Evolutionary conservation across 208 protist species (phyloP).

Genomic region (Acanthamoeba lugdunensis): DNA sequence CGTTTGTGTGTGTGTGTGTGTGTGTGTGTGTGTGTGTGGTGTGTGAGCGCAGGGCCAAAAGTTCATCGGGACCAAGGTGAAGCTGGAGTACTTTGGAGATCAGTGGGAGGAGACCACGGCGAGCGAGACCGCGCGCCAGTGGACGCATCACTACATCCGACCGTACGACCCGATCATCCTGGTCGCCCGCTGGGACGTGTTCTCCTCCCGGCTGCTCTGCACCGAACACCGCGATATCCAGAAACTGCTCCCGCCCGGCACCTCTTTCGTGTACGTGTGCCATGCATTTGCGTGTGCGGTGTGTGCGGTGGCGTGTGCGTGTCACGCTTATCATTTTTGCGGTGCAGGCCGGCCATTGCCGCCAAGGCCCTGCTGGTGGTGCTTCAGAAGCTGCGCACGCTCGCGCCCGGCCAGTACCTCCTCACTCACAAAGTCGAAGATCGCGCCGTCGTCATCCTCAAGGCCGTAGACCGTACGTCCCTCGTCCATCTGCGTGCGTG

Average conservation of each 20-base stretch:
- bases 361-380: conserved; percentile 11
- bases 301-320: background rate
- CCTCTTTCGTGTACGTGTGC: background rate
- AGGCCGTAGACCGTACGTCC: conserved; percentile 1
- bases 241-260: conserved; percentile 25
- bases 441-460: conserved; percentile 27
- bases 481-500: too few relatives aligned
- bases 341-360: conserved; percentile 3
- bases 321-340: background rate
- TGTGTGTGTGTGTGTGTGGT: background rate
- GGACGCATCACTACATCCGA: conserved; percentile 47
- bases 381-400: conserved; percentile 9
- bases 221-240: background rate
- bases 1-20: background rate
- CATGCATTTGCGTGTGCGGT: background rate
- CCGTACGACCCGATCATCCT: conserved; percentile 42
- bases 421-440: conserved; percentile 49
- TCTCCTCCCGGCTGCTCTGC: conserved; percentile 43
- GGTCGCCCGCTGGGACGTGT: conserved; percentile 18
- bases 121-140: conserved; percentile 64
- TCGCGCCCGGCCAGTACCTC: conserved; percentile 34
- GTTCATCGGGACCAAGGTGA: conserved; percentile 29
- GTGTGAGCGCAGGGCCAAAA: background rate
- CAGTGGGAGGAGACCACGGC: conserved; percentile 65
- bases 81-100: conserved; percentile 57